These are phyloP conservation scores for Lyophyllum decastes DNA, from an alignment of 768 basidiomycete species.

Conservation along the genomic window DNA sequence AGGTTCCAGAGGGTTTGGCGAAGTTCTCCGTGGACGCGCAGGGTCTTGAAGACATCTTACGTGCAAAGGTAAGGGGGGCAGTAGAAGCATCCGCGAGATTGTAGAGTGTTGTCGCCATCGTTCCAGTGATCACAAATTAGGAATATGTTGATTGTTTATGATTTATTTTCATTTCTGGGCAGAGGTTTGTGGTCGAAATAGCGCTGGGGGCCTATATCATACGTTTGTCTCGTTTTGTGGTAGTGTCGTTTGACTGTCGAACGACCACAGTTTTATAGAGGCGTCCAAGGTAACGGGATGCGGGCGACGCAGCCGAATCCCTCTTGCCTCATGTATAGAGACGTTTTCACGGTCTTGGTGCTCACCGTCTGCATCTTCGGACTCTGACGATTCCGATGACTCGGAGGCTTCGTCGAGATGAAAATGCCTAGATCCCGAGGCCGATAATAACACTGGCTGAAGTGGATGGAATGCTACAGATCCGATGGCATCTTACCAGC, in stretches of 20 bases:
- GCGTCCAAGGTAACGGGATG: slow-evolving; percentile 33
- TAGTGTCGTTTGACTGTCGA: slow-evolving; percentile 3
- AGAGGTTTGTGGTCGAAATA: neutral
- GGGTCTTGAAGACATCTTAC: slow-evolving; percentile 27
- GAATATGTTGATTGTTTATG: neutral
- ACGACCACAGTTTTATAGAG: slow-evolving; percentile 35
- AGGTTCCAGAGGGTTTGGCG: slow-evolving; percentile 35
- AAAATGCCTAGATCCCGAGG: slow-evolving; percentile 82
- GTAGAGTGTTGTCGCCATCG: neutral
- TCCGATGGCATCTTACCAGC: slow-evolving; percentile 64
- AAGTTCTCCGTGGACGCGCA: slow-evolving; percentile 35
- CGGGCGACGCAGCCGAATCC: slow-evolving; percentile 10
- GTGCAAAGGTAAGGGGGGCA: slow-evolving; percentile 8
- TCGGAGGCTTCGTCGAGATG: slow-evolving; percentile 23
- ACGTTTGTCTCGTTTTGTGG: neutral
- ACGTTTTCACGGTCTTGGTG: neutral
- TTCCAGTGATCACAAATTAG: neutral
- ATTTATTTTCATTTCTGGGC: neutral
- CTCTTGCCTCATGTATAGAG: neutral
- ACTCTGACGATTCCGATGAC: slow-evolving; percentile 22
- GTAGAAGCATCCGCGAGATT: neutral
- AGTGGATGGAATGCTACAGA: slow-evolving; percentile 75
- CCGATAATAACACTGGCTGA: slow-evolving; percentile 56
- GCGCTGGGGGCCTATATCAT: neutral
- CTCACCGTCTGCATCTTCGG: slow-evolving; percentile 20